Base-by-base conservation (phyloP, 2,329 filamentous ascomycete species). In the Penicillium polonicum region DNA sequence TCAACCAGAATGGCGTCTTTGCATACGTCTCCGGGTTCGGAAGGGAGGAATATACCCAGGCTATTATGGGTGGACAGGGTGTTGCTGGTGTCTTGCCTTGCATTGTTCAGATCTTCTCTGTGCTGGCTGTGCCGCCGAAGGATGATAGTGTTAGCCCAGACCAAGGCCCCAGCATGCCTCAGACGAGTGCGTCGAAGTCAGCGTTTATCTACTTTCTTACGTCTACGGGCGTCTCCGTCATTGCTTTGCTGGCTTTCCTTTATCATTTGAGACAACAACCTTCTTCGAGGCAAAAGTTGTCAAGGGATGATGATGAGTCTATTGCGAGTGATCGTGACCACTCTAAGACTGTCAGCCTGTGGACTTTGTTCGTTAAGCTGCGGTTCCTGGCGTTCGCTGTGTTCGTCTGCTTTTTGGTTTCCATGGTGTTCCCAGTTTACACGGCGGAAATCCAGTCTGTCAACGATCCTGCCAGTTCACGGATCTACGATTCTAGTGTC, bases 351-450 rank as follows among this genome's bases (percentile, higher is more conserved):
- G 77, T 89, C 2, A 78, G 85, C 12, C 82, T 97, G 62, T 79
- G 78, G 63, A 79, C 79, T 1, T 83, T 97, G 4, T 86, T 94
- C 67, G 78, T 79, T 60, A 96, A 96, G 73, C 83, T 97, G 44
- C 85, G 84, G 68, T 95, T 89, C 85, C 81, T 92, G 15, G 85
- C 91, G 0, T 79, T 82, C n/a, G 85, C 90, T 8, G 85, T 97
- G 15, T 91, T 91, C 67, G 72, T 92, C 62, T 92, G 88, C 70
- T 97, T 97, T 69, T 77, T 83, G 42, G 78, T 93, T 54, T 92
- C 92, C 49, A 97, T 99, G 93, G 87, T 94, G 72, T 97, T 92
- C 79, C 94, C 94, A 0, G 90, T 97, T 60, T 95, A 95, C 75
- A 97, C 94, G 0, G 78, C 82, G 57, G 85, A 88, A 74, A 88